Percentiles rank a stretch among this genome's conserved stretches.
These are phyloP conservation scores for Metschnikowia henanensis DNA, from an alignment of 805 yeast genomes.

Conservation along the genomic window DNA sequence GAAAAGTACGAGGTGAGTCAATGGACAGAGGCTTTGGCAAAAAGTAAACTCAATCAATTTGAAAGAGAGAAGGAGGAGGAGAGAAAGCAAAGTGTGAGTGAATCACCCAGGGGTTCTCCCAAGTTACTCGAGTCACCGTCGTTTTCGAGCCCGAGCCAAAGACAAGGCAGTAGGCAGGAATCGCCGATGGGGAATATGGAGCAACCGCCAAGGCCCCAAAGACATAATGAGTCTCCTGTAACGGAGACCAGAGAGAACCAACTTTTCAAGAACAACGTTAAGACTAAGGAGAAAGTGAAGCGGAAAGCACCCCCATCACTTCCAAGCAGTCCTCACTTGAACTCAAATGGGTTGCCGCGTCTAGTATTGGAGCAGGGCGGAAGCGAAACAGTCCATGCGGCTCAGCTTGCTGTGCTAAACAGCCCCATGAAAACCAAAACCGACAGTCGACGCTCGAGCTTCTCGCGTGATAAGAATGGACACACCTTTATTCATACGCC, in stretches of 20 bases:
- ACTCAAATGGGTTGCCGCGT: constrained; percentile 5
- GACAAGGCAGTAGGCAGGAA: constrained; percentile 5
- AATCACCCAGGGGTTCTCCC: constrained; percentile 8
- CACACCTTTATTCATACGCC: not conserved
- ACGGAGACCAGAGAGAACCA: constrained; percentile 1
- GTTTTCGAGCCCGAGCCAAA: constrained; percentile 11
- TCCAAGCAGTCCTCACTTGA: constrained; percentile 7
- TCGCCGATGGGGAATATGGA: constrained; percentile 1
- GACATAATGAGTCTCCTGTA: constrained; percentile 17
- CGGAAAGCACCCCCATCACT: constrained; percentile 37
- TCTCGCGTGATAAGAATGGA: constrained; percentile 28
- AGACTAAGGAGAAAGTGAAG: not conserved
- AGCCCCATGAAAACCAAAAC: constrained; percentile 24
- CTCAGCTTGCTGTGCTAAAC: constrained; percentile 42
- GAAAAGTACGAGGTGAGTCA: constrained; percentile 48
- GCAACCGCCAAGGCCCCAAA: constrained; percentile 19
- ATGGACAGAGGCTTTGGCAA: constrained; percentile 43
- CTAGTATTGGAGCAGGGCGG: constrained; percentile 16
- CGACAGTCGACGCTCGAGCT: constrained; percentile 36
- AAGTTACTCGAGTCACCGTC: constrained; percentile 12
- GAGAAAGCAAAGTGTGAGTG: not conserved
- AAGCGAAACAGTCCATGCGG: constrained; percentile 41
- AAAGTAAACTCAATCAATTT: constrained; percentile 23
- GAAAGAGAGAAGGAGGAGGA: constrained; percentile 18
- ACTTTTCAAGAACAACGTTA: not conserved